These are phyloP conservation scores for Kwoniella newhampshirensis DNA, from an alignment of 768 basidiomycete species.

Conservation along the genomic window DNA sequence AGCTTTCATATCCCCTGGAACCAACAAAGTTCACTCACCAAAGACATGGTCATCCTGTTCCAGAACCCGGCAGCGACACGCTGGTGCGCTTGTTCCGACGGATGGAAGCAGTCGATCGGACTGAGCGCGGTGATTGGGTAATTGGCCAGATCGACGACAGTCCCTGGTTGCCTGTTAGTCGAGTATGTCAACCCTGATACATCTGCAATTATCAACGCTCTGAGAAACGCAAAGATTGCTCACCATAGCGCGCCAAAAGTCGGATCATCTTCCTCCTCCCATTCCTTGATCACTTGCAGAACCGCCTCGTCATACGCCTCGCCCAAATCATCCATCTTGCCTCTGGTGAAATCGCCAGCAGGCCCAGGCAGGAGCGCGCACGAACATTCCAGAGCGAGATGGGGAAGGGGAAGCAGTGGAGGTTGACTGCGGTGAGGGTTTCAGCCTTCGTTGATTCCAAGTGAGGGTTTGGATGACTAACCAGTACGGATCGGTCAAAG, in stretches of 20 bases:
- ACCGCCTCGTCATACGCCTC: slow-evolving; percentile 45
- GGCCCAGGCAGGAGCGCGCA: slow-evolving; percentile 48
- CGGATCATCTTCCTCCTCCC: slow-evolving; percentile 28
- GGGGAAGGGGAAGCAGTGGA: slow-evolving; percentile 37
- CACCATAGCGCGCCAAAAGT: slow-evolving; percentile 42
- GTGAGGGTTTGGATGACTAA: slow-evolving; percentile 5
- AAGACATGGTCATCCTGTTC: slow-evolving; percentile 38
- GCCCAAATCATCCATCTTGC: slow-evolving; percentile 45
- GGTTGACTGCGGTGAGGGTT: slow-evolving; percentile 14
- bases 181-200: neutral
- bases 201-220: neutral
- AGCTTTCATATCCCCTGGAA: neutral
- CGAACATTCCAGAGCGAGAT: slow-evolving; percentile 43
- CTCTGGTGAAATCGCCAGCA: slow-evolving; percentile 41
- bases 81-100: slow-evolving; percentile 39
- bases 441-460: neutral
- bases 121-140: slow-evolving; percentile 45
- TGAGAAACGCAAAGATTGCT: neutral
- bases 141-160: slow-evolving; percentile 33
- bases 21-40: slow-evolving; percentile 22
- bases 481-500: slow-evolving; percentile 37
- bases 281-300: slow-evolving; percentile 27
- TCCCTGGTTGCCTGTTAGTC: slow-evolving; percentile 36
- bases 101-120: slow-evolving; percentile 49
- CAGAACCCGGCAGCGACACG: slow-evolving; percentile 49